Conservation (phyloP, 2,329 filamentous ascomycete genomes). For the Clarireedia monteithiana region DNA sequence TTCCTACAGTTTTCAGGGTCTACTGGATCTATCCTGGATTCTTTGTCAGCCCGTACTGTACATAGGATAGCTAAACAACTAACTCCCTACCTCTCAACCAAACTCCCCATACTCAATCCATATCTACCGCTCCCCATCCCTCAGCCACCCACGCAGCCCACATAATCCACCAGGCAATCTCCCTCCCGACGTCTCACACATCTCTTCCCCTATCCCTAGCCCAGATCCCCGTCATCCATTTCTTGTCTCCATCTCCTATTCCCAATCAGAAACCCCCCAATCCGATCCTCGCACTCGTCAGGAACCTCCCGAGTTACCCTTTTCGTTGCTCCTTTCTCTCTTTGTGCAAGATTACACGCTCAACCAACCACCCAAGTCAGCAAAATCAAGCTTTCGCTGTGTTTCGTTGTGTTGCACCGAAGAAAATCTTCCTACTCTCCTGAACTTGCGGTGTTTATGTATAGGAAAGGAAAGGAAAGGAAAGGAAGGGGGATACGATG, state of each 20-base stretch:
- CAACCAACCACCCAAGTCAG: no score
- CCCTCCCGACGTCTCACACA: neutral
- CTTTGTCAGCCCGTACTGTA: no score
- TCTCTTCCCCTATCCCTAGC: neutral
- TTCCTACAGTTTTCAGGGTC: no score
- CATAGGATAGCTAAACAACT: no score
- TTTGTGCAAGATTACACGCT: no score
- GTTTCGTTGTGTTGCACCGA: neutral
- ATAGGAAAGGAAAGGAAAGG: no score
- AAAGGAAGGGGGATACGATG: no score
- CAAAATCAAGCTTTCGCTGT: no score
- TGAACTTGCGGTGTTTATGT: neutral
- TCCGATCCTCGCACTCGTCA: neutral
- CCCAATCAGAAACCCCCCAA: neutral
- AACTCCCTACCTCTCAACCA: no score
- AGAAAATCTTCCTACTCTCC: neutral
- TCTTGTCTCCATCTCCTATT: neutral
- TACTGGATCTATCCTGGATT: no score
- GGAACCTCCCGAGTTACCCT: conserved; percentile 9
- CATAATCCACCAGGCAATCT: neutral
- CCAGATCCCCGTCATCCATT: neutral
- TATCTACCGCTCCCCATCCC: no score
- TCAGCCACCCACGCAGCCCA: neutral
- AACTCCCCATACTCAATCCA: no score
- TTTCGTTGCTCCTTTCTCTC: neutral